Percentiles rank a stretch among this genome's conserved stretches.
These are phyloP conservation scores for Debaryomyces coudertii DNA, from an alignment of 1,139 yeast species.

Conservation along the genomic window DNA sequence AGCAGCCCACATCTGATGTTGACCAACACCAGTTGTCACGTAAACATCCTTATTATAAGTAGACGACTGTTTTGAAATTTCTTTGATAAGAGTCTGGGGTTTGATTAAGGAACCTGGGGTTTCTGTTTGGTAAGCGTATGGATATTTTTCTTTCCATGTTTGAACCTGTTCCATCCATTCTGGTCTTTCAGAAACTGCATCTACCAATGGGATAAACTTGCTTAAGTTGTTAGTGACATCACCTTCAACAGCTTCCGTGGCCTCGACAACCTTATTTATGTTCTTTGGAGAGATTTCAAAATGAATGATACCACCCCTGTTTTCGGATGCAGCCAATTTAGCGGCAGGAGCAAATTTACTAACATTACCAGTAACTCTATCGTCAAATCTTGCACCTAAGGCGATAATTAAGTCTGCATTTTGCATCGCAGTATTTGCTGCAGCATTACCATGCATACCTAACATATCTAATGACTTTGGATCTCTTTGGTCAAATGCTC, in stretches of 20 bases:
- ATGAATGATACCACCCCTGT: slow-evolving; percentile 94
- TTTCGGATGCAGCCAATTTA: slow-evolving; percentile 81
- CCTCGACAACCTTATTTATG: slow-evolving; percentile 96
- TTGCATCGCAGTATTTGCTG: slow-evolving; percentile 93
- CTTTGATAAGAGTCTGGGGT: slow-evolving; percentile 88
- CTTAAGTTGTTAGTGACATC: slow-evolving; percentile 83
- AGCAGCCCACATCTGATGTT: slow-evolving; percentile 99
- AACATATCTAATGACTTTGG: slow-evolving; percentile 91
- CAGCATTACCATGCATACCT: slow-evolving; percentile 98
- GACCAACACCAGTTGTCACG: slow-evolving; percentile 98
- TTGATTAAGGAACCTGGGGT: slow-evolving; percentile 81
- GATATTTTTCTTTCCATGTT: slow-evolving; percentile 85
- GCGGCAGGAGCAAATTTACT: slow-evolving; percentile 94
- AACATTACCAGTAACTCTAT: slow-evolving; percentile 91
- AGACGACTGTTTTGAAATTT: slow-evolving; percentile 73
- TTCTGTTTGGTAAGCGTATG: slow-evolving; percentile 77
- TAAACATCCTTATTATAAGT: slow-evolving; percentile 74
- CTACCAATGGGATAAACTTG: slow-evolving; percentile 69
- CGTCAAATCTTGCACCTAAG: slow-evolving; percentile 96
- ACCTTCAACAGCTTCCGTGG: slow-evolving; percentile 96
- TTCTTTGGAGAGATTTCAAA: slow-evolving; percentile 96
- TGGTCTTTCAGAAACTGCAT: slow-evolving; percentile 62
- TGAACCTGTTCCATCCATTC: slow-evolving; percentile 78
- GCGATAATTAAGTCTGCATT: slow-evolving; percentile 91
- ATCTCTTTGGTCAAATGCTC: slow-evolving; percentile 91